Evolutionary conservation across 345 rosid genomes (phyloP).

Genomic region (Fremontodendron californicum): DNA sequence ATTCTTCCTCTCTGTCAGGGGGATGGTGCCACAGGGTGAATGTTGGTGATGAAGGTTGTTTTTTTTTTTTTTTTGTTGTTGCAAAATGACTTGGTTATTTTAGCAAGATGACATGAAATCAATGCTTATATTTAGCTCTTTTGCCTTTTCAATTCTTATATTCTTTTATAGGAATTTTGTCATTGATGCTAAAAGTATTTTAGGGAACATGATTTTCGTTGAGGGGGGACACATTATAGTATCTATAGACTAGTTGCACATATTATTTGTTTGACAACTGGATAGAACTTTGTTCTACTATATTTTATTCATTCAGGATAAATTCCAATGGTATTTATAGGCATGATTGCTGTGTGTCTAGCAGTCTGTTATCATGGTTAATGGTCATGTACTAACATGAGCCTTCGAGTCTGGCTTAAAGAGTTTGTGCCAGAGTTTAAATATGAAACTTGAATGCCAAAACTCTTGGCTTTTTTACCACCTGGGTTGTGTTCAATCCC

Average conservation of each 20-base stretch:
- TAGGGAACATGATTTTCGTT: not conserved
- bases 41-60: not conserved
- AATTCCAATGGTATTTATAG: not conserved
- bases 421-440: not conserved
- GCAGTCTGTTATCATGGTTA: not conserved
- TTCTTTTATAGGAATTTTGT: not conserved
- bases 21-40: not conserved
- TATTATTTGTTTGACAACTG: not conserved
- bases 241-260: not conserved
- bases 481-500: not conserved
- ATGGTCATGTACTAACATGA: not conserved
- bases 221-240: not conserved
- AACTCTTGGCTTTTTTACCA: not conserved
- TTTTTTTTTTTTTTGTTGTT: not conserved
- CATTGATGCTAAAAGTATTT: not conserved
- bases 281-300: not conserved
- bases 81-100: not conserved
- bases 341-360: not conserved
- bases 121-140: not conserved
- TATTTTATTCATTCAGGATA: not conserved
- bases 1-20: not conserved
- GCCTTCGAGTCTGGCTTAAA: not conserved
- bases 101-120: not conserved
- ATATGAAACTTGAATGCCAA: not conserved
- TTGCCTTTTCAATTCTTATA: not conserved